Evolutionary conservation across 148 eudicot species (phyloP).

Genomic region (Suaeda aralocaspica): DNA sequence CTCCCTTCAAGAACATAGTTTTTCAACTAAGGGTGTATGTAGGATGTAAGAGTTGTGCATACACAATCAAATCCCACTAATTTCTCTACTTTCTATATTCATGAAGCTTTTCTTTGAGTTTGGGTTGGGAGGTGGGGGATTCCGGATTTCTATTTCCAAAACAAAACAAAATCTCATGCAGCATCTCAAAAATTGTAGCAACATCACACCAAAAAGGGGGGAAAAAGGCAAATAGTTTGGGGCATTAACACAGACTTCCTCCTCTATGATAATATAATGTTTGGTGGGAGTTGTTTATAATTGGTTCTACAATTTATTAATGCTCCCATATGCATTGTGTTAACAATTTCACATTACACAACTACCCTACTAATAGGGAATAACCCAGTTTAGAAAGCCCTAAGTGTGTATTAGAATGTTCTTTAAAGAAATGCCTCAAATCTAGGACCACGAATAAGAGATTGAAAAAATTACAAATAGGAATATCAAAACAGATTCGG

Average conservation of each 20-base stretch:
- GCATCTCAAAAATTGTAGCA: not conserved
- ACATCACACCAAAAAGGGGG: not conserved
- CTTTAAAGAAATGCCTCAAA: not conserved
- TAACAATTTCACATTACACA: too few relatives aligned
- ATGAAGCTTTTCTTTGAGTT: not conserved
- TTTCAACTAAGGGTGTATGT: not conserved
- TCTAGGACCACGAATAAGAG: conserved; percentile 4
- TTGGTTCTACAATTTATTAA: conserved; percentile 6
- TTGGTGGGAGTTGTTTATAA: conserved; percentile 3
- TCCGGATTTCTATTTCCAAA: not conserved
- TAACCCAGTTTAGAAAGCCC: conserved; percentile 11
- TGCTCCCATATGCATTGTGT: conserved; percentile 20
- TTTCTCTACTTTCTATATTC: too few relatives aligned
- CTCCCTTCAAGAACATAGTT: too few relatives aligned
- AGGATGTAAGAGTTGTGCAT: not conserved
- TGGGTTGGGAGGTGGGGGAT: not conserved
- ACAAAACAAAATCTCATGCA: not conserved
- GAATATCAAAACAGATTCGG: not conserved
- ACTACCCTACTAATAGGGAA: conserved; percentile 12
- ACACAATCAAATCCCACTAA: not conserved
- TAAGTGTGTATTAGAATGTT: not conserved
- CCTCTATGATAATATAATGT: conserved; percentile 4
- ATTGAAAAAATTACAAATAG: not conserved
- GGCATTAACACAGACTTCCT: conserved; percentile 11
- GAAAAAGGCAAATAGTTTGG: not conserved